phyloP scores from a whole-genome alignment of 768 basidiomycete genomes.

The Macrolepiota albuminosa region DNA sequence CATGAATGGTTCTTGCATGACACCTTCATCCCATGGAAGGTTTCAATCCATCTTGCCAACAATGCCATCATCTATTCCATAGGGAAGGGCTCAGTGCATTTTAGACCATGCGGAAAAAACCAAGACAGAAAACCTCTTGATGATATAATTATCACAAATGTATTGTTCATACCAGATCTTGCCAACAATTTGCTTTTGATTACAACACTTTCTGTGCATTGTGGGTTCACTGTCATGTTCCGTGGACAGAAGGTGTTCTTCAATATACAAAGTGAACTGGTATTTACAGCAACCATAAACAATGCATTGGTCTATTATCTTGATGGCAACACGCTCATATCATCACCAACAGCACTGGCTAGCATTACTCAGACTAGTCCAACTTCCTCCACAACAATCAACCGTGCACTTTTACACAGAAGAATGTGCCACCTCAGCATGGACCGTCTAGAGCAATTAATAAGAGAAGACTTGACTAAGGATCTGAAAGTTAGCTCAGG shows the following conservation, averaged over 20 bases:
- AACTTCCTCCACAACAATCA: background rate
- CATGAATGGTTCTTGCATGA: no score
- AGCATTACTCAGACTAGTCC: background rate
- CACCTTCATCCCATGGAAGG: no score
- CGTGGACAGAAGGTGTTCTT: no score
- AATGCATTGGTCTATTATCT: background rate
- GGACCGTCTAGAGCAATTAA: background rate
- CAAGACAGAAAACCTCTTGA: background rate
- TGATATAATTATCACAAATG: slow-evolving; percentile 10
- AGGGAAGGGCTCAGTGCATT: background rate
- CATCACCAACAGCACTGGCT: no score
- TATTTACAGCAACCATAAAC: no score
- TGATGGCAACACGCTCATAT: background rate
- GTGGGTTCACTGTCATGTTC: background rate
- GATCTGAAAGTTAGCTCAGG: background rate
- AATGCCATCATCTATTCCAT: background rate
- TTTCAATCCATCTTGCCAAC: background rate
- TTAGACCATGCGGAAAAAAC: background rate
- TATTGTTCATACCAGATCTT: slow-evolving; percentile 6
- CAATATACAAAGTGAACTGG: no score
- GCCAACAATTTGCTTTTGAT: slow-evolving; percentile 7
- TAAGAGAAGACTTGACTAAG: background rate
- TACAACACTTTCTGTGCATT: background rate
- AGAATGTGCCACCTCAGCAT: background rate
- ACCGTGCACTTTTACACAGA: background rate